Percentiles rank a stretch among this genome's conserved stretches.
Evolutionary conservation across 441 rosid species (phyloP).

Genomic region (Bruguiera hainesii): DNA sequence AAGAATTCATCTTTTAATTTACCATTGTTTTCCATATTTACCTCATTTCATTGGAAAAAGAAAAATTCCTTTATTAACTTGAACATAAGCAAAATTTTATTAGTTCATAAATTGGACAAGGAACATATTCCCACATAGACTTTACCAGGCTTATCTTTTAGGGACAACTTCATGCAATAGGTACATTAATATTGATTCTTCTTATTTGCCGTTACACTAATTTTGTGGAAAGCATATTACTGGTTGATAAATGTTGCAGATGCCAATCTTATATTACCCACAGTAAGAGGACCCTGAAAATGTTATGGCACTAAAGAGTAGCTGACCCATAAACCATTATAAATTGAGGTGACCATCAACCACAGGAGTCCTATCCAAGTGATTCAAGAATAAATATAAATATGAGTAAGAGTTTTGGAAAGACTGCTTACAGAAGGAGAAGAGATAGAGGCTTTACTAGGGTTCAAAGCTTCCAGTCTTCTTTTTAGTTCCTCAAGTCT

Average conservation of each 20-base stretch:
- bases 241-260: neutral
- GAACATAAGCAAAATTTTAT: neutral
- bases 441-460: slow-evolving; percentile 50
- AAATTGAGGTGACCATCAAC: neutral
- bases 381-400: slow-evolving; percentile 10
- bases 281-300: neutral
- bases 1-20: no score
- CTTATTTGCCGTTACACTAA: neutral
- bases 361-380: slow-evolving; percentile 1
- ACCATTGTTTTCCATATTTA: no score
- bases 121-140: neutral
- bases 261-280: neutral
- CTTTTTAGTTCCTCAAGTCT: slow-evolving; percentile 89
- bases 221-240: neutral
- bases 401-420: slow-evolving; percentile 5
- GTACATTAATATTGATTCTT: neutral
- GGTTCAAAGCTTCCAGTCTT: slow-evolving; percentile 78
- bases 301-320: neutral
- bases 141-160: neutral
- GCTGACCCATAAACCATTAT: neutral
- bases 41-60: neutral
- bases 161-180: neutral
- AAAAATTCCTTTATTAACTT: neutral
- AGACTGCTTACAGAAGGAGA: slow-evolving; percentile 45
- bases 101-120: neutral